A percentile compares a stretch with the other conserved stretches of the same genome.
Evolutionary conservation across 2,329 filamentous ascomycete species (phyloP).

Genomic region (Claviceps sorghi): DNA sequence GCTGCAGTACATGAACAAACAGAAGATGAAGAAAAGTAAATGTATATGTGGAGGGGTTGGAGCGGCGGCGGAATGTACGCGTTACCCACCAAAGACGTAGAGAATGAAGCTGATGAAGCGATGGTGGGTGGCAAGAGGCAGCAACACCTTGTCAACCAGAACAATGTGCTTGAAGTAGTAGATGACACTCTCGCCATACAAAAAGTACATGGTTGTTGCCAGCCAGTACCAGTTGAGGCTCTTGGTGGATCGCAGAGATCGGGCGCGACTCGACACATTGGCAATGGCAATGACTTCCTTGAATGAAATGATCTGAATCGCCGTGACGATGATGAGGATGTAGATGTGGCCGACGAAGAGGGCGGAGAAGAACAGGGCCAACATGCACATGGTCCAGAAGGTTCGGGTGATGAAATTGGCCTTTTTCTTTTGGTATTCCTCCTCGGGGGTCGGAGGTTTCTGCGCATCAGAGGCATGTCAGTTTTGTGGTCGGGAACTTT

Average conservation of each 20-base stretch:
- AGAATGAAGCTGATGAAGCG: constrained; percentile 98
- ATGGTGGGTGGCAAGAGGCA: constrained; percentile 92
- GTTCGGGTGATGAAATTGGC: constrained; percentile 92
- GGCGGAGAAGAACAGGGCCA: constrained; percentile 75
- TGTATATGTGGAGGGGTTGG: too few relatives aligned
- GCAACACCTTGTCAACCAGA: constrained; percentile 78
- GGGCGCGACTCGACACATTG: constrained; percentile 80
- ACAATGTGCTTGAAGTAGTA: constrained; percentile 99
- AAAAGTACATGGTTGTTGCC: constrained; percentile 97
- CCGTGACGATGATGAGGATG: constrained; percentile 84
- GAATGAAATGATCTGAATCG: constrained; percentile 91
- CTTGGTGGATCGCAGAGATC: constrained; percentile 86
- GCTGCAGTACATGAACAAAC: too few relatives aligned
- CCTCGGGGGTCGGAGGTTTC: constrained; percentile 28
- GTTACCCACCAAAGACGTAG: constrained; percentile 77
- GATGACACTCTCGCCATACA: constrained; percentile 97
- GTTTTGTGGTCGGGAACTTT: background rate
- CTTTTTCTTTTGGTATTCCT: constrained; percentile 96
- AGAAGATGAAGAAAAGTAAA: background rate
- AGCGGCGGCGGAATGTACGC: background rate
- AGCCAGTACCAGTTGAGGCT: constrained; percentile 98
- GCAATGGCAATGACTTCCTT: constrained; percentile 98
- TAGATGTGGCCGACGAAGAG: constrained; percentile 97
- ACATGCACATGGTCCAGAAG: constrained; percentile 98
- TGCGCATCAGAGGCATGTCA: constrained; percentile 11